phyloP scores from a whole-genome alignment of 163 green algal genomes.

The Scenedesmus sp. region DNA sequence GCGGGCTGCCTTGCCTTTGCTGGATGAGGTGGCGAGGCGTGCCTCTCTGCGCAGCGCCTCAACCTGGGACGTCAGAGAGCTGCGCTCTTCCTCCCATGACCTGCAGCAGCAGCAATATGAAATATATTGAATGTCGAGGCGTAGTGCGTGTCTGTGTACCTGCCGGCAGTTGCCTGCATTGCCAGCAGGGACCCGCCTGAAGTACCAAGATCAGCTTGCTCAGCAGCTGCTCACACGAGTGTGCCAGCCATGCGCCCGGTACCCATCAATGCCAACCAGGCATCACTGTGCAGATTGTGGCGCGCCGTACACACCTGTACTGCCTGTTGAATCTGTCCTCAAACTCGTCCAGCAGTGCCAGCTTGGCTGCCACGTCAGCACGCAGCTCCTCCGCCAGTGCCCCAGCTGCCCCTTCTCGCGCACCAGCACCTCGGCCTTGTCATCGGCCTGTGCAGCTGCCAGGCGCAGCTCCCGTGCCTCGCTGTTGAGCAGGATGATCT shows the following conservation, averaged over 20 bases:
- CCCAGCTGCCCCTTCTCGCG: slow-evolving; percentile 34
- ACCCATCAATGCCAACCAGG: too few species aligned
- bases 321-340: slow-evolving; percentile 76
- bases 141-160: too few species aligned
- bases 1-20: neutral
- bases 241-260: too few species aligned
- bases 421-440: slow-evolving; percentile 57
- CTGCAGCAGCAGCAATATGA: slow-evolving; percentile 39
- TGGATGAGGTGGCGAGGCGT: slow-evolving; percentile 12
- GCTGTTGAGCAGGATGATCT: slow-evolving; percentile 73
- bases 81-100: slow-evolving; percentile 75
- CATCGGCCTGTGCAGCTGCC: slow-evolving; percentile 49
- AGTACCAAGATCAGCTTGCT: too few species aligned
- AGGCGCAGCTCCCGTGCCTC: slow-evolving; percentile 63
- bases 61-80: slow-evolving; percentile 66
- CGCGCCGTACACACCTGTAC: slow-evolving; percentile 73
- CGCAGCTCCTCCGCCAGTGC: slow-evolving; percentile 61
- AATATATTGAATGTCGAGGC: too few species aligned
- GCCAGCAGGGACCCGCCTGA: too few species aligned
- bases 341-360: slow-evolving; percentile 79
- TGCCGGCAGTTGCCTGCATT: too few species aligned
- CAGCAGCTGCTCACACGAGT: too few species aligned
- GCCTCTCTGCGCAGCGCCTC: slow-evolving; percentile 59
- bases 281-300: too few species aligned
- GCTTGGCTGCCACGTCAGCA: slow-evolving; percentile 70